Base-by-base conservation (phyloP, 2,329 filamentous ascomycete species). In the Pseudogymnoascus sp. region DNA sequence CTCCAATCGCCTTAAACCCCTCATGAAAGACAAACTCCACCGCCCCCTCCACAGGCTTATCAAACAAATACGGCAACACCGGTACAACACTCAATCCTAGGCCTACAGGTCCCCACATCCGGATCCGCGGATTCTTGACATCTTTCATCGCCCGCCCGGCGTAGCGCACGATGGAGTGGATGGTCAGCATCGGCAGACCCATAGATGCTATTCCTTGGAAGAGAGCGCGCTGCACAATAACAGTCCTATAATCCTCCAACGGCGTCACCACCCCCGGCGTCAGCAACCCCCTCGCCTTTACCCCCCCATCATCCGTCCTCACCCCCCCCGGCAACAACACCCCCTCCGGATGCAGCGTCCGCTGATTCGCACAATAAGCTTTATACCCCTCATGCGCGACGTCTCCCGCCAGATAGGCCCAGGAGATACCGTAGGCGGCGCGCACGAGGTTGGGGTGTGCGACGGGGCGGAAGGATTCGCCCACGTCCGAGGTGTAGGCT, bases 331-430 rank as follows among this genome's bases (percentile, higher is more conserved):
- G 23, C 21, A 54, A 6, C 13, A 72, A 63, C 28, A 85, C 80
- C 11, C 87, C 74, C 8, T 87, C 80, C 0, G 92, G 91, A 69
- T 93, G 84, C 21, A 92, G 77, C 0, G 85, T 81, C 41, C 84
- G 83, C 76, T 95, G 90, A 74, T 99, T 98, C 64, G 90, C 85
- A 75, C 90, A 84, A 75, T 97, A 98, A 6, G 93, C 89, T 74
- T 97, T 96, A 80, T 96, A 98, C 5, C 95, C 93, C 76, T 99
- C 95, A 73, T 97, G 88, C 36, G 84, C 83, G 60, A 98, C 93
- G 73, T 99, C 95, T 60, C 95, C 93, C 13, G 92, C 77, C 21
- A 99, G 84, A 73, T 99, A 99, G 10, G 90, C 81, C 95, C 95
- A 98, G 1, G 91, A 96, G 45, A 99, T 80, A 60, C 85, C 93